Evolutionary conservation across 805 yeast species (phyloP), one percentile per base, ranked within the genome.

Genomic region (Candida incommunis): DNA sequence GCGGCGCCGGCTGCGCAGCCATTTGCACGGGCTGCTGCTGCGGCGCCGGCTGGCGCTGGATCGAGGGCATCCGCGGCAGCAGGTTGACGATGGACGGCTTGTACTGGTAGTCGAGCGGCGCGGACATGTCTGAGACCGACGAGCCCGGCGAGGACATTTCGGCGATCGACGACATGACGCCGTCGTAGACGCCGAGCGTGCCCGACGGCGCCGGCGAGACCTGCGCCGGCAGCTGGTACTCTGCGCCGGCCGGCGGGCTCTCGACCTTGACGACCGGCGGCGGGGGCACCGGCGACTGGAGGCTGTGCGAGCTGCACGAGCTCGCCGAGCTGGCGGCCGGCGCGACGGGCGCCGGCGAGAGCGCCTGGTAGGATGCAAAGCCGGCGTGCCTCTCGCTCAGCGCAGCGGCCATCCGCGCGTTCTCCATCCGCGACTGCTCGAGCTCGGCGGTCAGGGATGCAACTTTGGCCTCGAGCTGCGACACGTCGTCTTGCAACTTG

Each of bases 391-490:
- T 5, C 11, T 31, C 37, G 37, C 37, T 18, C 37, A 31, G 37
- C 37, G 18, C 18, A 5, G 37, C 37, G 18, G 37, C 37, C 37
- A 31, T 31, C 37, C n/a, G 21, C 11, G 34, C 23, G 25, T 46
- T 48, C 31, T 48, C 50, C 21, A 23, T n/a, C 5, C 45, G 42
- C 23, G 22, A 27, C 23, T 23, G 24, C 1, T 41, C 44, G 22
- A 48, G 23, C 46, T 53, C 54, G 16, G 47, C 41, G 35, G 51
- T 47, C 13, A 58, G 49, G 23, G 44, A 41, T 20, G 44, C 37
- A 21, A 57, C 42, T 43, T 55, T 48, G 35, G 46, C 47, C 44
- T 58, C 62, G n/a, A 58, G 52, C 27, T 57, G 9, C 18, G 11
- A 9, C 7, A 31, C 37, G 18, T 11, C n/a, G 7, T 5, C 11